phyloP scores from a whole-genome alignment of 2,329 filamentous ascomycete genomes.

The Venturia aucupariae region DNA sequence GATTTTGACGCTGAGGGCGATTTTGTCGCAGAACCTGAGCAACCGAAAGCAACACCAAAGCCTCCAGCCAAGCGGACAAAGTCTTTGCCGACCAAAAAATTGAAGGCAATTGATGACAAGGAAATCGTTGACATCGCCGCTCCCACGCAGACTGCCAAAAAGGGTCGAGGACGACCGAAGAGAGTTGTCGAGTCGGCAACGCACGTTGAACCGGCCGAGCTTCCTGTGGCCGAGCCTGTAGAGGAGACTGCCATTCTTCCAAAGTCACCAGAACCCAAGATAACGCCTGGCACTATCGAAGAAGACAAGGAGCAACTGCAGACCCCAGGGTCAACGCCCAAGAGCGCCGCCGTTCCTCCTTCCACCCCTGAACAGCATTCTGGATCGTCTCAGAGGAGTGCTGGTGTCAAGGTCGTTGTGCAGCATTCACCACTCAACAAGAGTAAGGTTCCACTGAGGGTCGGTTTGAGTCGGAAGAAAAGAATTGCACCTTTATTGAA shows the following conservation, averaged over 20 bases:
- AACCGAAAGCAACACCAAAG: background rate
- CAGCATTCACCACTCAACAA: constrained; percentile 23
- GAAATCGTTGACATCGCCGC: background rate
- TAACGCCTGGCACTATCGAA: background rate
- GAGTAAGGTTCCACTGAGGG: constrained; percentile 35
- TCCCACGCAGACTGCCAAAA: background rate
- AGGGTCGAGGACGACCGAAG: constrained; percentile 2
- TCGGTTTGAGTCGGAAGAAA: constrained; percentile 40
- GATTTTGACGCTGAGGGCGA: background rate
- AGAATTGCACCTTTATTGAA: constrained; percentile 41
- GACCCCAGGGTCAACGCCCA: background rate
- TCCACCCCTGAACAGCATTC: constrained; percentile 11
- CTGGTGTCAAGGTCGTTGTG: background rate
- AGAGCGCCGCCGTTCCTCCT: background rate
- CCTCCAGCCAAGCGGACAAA: background rate
- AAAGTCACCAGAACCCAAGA: background rate
- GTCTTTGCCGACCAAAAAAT: background rate
- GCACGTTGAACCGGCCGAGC: background rate
- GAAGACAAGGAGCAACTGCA: background rate
- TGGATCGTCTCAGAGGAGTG: background rate
- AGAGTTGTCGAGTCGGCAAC: background rate
- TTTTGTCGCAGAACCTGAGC: background rate
- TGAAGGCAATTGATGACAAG: background rate
- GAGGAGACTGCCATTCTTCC: background rate
- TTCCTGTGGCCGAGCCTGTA: background rate